phyloP scores from a whole-genome alignment of 2,329 filamentous ascomycete genomes.

The Aspergillus pseudoterreus region DNA sequence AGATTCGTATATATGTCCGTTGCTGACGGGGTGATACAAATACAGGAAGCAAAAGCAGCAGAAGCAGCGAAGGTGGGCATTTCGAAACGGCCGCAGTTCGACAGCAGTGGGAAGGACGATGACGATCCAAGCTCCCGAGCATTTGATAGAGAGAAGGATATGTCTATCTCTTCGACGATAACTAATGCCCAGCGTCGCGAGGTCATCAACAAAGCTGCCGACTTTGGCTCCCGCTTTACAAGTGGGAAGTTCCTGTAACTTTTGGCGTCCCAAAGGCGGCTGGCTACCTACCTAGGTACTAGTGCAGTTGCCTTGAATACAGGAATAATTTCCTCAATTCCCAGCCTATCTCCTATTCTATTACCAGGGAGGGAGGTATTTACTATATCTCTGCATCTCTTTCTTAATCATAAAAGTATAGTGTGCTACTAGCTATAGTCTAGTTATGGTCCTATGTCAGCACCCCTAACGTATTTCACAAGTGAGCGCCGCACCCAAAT shows the following conservation, averaged over 20 bases:
- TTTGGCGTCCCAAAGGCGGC: no score
- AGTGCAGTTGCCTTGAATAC: no score
- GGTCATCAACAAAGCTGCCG: conserved; percentile 71
- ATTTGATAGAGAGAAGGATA: conserved; percentile 93
- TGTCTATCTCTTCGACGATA: conserved; percentile 71
- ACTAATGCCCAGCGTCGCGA: conserved; percentile 71
- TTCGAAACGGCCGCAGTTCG: conserved; percentile 1
- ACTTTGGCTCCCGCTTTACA: conserved; percentile 78
- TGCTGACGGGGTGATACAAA: not conserved
- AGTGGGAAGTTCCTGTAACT: conserved; percentile 59
- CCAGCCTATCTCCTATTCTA: no score
- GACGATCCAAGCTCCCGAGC: conserved; percentile 87
- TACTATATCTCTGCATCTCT: no score
- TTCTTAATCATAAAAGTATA: no score
- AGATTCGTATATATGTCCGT: not conserved
- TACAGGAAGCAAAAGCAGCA: conserved; percentile 7
- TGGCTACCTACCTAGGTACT: no score
- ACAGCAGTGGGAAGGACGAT: conserved; percentile 57
- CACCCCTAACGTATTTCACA: no score
- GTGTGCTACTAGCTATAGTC: no score
- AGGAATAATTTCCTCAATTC: no score
- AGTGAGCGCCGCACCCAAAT: no score
- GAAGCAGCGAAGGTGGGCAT: conserved; percentile 2
- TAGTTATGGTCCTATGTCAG: no score
- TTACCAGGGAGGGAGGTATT: no score